phyloP scores from a whole-genome alignment of 2,329 filamentous ascomycete species.

The Piedraia hortae region DNA sequence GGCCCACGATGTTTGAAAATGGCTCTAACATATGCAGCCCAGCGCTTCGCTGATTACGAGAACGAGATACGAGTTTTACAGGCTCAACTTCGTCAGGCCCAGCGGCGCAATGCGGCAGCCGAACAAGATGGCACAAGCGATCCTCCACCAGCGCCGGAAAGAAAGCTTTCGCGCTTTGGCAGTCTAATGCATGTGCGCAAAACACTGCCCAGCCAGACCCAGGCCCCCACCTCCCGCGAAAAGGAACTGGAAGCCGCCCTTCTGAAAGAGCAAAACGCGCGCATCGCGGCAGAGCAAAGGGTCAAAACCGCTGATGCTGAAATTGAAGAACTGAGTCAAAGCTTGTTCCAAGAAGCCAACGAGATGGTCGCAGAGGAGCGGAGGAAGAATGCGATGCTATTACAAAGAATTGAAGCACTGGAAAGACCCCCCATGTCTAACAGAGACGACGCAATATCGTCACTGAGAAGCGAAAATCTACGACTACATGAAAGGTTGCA shows the following conservation, averaged over 20 bases:
- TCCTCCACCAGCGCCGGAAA: slow-evolving; percentile 5
- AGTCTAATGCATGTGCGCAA: slow-evolving; percentile 16
- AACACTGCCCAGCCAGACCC: slow-evolving; percentile 10
- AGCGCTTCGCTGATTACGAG: slow-evolving; percentile 46
- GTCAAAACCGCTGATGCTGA: slow-evolving; percentile 40
- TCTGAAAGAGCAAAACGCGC: slow-evolving; percentile 35
- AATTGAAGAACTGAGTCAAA: slow-evolving; percentile 50
- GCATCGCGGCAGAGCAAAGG: slow-evolving; percentile 40
- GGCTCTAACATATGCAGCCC: slow-evolving; percentile 4
- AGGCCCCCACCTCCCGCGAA: slow-evolving; percentile 10
- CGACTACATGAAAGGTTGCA: slow-evolving; percentile 42
- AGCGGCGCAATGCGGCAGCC: slow-evolving; percentile 4
- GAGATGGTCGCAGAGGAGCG: slow-evolving; percentile 64
- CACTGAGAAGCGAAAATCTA: slow-evolving; percentile 35
- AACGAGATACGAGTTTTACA: slow-evolving; percentile 41
- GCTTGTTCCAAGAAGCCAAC: slow-evolving; percentile 58
- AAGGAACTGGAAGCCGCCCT: slow-evolving; percentile 33
- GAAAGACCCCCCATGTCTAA: slow-evolving; percentile 34
- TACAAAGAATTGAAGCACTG: slow-evolving; percentile 39
- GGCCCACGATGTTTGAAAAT: background rate
- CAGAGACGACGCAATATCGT: slow-evolving; percentile 29
- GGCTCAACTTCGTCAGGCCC: slow-evolving; percentile 10
- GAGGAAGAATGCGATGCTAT: slow-evolving; percentile 39
- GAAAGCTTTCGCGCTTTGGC: slow-evolving; percentile 16
- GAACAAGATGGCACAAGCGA: slow-evolving; percentile 1